phyloP scores from a whole-genome alignment of 495 filamentous ascomycete species.

The Neurospora hispaniola region DNA sequence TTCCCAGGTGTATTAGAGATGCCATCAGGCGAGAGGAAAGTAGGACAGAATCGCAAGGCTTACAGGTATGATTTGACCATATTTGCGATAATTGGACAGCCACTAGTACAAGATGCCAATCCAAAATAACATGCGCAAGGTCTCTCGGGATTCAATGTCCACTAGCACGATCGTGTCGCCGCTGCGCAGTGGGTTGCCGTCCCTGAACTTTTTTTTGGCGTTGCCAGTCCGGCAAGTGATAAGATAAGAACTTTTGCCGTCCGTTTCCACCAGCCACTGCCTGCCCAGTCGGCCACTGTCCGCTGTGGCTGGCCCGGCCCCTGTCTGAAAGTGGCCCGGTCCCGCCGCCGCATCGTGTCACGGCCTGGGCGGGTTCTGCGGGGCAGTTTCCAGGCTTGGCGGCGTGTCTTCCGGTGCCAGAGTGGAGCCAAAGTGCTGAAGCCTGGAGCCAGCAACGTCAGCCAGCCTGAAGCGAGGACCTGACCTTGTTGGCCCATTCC shows the following conservation, averaged over 20 bases:
- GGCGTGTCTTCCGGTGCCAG: not conserved
- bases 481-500: not conserved
- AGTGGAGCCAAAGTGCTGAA: not conserved
- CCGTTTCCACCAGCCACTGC: conserved; percentile 7
- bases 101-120: not conserved
- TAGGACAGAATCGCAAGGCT: conserved; percentile 23
- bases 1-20: not conserved
- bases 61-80: conserved; percentile 96
- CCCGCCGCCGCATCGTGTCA: conserved; percentile 20
- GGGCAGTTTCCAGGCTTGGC: not conserved
- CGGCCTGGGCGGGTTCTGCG: not conserved
- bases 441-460: not conserved
- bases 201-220: conserved; percentile 23
- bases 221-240: conserved; percentile 10
- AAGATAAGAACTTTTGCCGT: conserved; percentile 19
- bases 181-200: conserved; percentile 10
- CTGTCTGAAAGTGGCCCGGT: conserved; percentile 39
- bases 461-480: conserved; percentile 2
- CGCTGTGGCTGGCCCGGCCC: conserved; percentile 18
- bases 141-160: not conserved
- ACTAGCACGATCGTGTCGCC: not conserved
- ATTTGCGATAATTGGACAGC: conserved; percentile 26
- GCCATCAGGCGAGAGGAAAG: not conserved
- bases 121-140: not conserved
- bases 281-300: not conserved